These are phyloP conservation scores for Massariosphaeria phaeospora DNA, from an alignment of 495 filamentous ascomycete species.

Conservation along the genomic window DNA sequence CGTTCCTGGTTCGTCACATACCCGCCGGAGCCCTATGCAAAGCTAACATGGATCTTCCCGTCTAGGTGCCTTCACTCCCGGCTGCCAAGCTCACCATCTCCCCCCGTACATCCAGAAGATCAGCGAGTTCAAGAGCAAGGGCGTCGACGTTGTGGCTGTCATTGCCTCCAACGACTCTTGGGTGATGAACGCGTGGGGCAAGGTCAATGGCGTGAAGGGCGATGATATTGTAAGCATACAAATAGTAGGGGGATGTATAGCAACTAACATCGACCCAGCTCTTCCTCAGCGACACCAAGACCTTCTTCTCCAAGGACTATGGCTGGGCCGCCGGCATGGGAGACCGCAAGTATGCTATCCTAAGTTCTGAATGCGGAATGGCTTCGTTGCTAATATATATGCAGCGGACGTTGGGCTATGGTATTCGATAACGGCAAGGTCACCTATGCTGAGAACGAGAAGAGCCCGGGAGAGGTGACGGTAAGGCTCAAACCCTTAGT, in stretches of 20 bases:
- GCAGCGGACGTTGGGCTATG: constrained; percentile 67
- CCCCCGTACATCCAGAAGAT: constrained; percentile 78
- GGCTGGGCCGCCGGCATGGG: constrained; percentile 72
- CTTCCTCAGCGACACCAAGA: constrained; percentile 77
- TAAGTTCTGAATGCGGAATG: background rate
- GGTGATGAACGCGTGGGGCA: constrained; percentile 94
- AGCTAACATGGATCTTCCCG: constrained; percentile 8
- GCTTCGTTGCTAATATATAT: constrained; percentile 3
- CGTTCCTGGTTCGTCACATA: constrained; percentile 59
- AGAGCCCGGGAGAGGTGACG: constrained; percentile 56
- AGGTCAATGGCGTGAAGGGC: constrained; percentile 78
- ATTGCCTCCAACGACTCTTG: constrained; percentile 87
- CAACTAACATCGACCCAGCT: constrained; percentile 48
- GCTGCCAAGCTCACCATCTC: constrained; percentile 82
- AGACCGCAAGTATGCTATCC: constrained; percentile 52
- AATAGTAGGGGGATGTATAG: background rate
- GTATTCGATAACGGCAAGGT: constrained; percentile 88
- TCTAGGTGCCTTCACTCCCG: constrained; percentile 85
- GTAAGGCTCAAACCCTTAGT: background rate
- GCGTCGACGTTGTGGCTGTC: constrained; percentile 78
- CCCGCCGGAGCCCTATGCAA: background rate
- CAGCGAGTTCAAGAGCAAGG: constrained; percentile 68
- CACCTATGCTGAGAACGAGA: constrained; percentile 71
- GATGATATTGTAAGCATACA: constrained; percentile 65
- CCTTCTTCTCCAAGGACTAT: constrained; percentile 71